A percentile compares a stretch with the other conserved stretches of the same genome.
phyloP scores from a whole-genome alignment of 2,329 filamentous ascomycete genomes.

The Didymellaceae sp. region DNA sequence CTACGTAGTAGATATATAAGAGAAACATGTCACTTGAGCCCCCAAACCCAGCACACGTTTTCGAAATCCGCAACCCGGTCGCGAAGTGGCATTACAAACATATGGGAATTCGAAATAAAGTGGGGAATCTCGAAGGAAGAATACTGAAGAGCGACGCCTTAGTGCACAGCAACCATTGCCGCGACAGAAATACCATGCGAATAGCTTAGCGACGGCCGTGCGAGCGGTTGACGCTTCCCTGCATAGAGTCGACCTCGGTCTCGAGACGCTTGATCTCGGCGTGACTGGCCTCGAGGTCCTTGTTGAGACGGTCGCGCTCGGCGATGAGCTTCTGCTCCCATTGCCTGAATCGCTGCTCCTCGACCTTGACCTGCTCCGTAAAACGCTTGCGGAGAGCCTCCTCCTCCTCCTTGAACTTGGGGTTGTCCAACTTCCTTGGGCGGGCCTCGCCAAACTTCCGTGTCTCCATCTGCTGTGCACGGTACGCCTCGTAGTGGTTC shows the following conservation, averaged over 20 bases:
- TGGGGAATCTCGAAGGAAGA: constrained; percentile 51
- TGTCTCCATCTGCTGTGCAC: constrained; percentile 99
- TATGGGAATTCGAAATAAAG: constrained; percentile 44
- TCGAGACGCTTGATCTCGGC: constrained; percentile 89
- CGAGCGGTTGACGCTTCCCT: constrained; percentile 86
- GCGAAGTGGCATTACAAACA: constrained; percentile 51
- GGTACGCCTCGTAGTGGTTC: constrained; percentile 98
- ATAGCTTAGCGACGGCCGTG: constrained; percentile 81
- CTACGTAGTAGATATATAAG: constrained; percentile 19
- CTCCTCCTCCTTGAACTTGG: constrained; percentile 99
- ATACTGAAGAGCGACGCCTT: constrained; percentile 28
- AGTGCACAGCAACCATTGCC: constrained; percentile 22
- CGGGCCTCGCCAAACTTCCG: constrained; percentile 98
- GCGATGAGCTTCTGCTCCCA: constrained; percentile 99
- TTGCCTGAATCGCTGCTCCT: constrained; percentile 98
- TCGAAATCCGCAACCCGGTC: constrained; percentile 28
- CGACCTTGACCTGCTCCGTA: constrained; percentile 99
- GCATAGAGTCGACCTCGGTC: constrained; percentile 89
- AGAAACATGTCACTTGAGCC: constrained; percentile 15
- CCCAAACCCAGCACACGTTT: constrained; percentile 19
- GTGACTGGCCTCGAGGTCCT: constrained; percentile 98
- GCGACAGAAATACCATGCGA: constrained; percentile 13
- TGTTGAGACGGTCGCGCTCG: constrained; percentile 98
- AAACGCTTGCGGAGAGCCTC: constrained; percentile 98
- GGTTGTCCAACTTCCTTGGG: constrained; percentile 97